Evolutionary conservation across 768 basidiomycete genomes (phyloP).

Genomic region (Lactarius tabidus): DNA sequence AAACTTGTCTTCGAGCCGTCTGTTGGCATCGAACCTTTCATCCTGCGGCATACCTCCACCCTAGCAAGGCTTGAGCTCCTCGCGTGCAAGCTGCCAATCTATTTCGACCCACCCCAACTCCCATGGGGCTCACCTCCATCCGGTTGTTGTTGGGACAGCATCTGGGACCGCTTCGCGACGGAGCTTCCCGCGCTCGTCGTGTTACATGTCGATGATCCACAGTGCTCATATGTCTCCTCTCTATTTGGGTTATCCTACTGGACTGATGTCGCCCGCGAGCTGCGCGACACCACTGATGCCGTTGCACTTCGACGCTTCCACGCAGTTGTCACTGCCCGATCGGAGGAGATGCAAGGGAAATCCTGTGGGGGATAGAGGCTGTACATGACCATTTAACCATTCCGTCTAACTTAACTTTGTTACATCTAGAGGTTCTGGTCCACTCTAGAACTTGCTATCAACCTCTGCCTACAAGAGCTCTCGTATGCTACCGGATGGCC

Average conservation of each 20-base stretch:
- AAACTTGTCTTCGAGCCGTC: neutral
- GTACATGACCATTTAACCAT: no score
- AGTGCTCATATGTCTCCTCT: neutral
- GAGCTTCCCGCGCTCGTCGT: neutral
- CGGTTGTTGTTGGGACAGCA: neutral
- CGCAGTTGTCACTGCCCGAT: neutral
- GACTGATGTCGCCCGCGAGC: neutral
- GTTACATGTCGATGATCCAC: neutral
- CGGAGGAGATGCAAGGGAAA: neutral
- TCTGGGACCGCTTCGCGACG: neutral
- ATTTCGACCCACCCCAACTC: no score
- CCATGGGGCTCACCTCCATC: no score
- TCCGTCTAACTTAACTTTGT: no score
- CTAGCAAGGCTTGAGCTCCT: neutral
- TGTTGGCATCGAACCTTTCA: neutral
- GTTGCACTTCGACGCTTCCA: neutral
- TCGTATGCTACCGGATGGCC: no score
- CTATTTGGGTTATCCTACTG: neutral
- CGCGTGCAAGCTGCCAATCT: neutral
- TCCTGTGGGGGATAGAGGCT: no score
- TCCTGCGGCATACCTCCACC: neutral
- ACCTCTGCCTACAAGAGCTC: no score
- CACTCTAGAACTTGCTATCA: no score
- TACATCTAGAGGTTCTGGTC: no score
- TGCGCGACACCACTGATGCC: neutral